phyloP scores from a whole-genome alignment of 2,329 filamentous ascomycete genomes.

The Orbilia oligospora region DNA sequence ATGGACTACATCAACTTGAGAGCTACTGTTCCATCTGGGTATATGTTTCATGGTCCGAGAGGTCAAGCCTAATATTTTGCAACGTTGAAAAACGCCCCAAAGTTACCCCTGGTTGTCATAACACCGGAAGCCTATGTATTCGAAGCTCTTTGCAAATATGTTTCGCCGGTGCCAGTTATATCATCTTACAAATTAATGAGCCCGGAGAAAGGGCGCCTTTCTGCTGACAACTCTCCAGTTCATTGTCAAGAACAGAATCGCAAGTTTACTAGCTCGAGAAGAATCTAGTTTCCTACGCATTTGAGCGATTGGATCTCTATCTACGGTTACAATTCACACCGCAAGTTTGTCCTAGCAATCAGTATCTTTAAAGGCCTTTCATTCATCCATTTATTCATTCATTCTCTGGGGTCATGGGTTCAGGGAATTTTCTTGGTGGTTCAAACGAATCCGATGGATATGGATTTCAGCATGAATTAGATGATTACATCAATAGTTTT shows the following conservation, averaged over 20 bases:
- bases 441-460: constrained; percentile 13
- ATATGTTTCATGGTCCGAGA: constrained; percentile 20
- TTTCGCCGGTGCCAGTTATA: constrained; percentile 14
- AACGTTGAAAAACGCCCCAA: constrained; percentile 5
- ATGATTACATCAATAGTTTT: constrained; percentile 52
- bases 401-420: constrained; percentile 30
- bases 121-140: constrained; percentile 28
- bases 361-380: background rate
- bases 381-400: background rate
- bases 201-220: background rate
- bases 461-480: constrained; percentile 39
- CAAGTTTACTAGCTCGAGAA: constrained; percentile 12
- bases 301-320: constrained; percentile 8
- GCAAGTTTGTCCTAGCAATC: constrained; percentile 7
- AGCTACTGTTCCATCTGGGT: constrained; percentile 9
- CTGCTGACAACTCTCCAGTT: background rate
- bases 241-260: constrained; percentile 19
- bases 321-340: constrained; percentile 14
- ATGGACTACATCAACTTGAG: background rate
- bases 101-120: constrained; percentile 38
- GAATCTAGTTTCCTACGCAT: background rate
- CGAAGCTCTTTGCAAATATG: constrained; percentile 34
- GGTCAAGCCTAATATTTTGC: constrained; percentile 22
- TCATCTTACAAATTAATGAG: constrained; percentile 31
- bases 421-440: background rate